A percentile compares a stretch with the other conserved stretches of the same genome.
Conservation (phyloP, 2,329 filamentous ascomycete species). For the Gyromitra esculenta region DNA sequence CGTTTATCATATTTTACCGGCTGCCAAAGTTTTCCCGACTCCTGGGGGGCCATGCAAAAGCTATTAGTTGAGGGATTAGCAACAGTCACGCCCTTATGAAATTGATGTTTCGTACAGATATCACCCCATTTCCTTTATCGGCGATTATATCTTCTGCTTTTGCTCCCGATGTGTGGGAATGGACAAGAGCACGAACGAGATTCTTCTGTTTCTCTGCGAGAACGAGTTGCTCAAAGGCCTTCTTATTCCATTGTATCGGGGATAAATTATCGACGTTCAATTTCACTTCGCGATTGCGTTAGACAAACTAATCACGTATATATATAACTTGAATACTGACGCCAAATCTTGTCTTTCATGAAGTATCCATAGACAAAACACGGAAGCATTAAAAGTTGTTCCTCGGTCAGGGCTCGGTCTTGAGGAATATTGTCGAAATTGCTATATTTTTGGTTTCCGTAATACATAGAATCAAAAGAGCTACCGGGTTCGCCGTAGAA, state of each 20-base stretch:
- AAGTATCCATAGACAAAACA: not conserved
- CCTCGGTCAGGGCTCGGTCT: not conserved
- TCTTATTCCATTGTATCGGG: conserved; percentile 70
- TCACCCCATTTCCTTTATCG: not conserved
- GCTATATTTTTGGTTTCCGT: not conserved
- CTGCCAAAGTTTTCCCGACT: conserved; percentile 65
- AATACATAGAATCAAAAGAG: not conserved
- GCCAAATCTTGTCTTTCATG: not conserved
- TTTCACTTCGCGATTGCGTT: not conserved
- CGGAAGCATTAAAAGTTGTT: not conserved
- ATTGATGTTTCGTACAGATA: conserved; percentile 61
- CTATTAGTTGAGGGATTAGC: not conserved
- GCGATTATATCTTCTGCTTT: not conserved
- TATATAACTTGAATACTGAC: not conserved
- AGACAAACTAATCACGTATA: not conserved
- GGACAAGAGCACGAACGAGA: conserved; percentile 74
- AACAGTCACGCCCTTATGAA: not conserved
- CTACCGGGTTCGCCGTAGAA: not conserved
- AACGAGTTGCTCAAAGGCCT: conserved; percentile 65
- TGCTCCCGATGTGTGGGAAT: conserved; percentile 69
- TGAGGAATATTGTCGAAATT: not conserved
- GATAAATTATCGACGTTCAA: not conserved
- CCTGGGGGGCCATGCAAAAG: conserved; percentile 65
- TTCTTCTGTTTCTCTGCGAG: conserved; percentile 65
- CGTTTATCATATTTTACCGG: conserved; percentile 62